phyloP scores from a whole-genome alignment of 805 yeast genomes.

The Cyberlindnera amylophila region DNA sequence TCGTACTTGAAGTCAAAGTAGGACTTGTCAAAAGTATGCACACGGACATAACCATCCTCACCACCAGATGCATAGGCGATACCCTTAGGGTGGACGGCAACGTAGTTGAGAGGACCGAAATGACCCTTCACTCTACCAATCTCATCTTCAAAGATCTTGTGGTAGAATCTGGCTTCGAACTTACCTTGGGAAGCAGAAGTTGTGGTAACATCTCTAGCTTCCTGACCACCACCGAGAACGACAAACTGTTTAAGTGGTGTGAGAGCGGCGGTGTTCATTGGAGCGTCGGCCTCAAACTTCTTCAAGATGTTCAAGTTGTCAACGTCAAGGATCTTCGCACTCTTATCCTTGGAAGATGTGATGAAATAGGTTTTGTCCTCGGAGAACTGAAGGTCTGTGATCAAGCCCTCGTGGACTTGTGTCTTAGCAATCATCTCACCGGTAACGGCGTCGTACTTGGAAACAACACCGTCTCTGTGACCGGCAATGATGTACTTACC shows the following conservation, averaged over 20 bases:
- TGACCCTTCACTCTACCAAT: conserved; percentile 97
- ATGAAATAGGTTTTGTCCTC: conserved; percentile 85
- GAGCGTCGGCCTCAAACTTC: conserved; percentile 81
- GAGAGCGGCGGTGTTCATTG: conserved; percentile 91
- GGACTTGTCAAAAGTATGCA: conserved; percentile 88
- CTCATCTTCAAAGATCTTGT: conserved; percentile 92
- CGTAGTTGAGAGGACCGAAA: conserved; percentile 95
- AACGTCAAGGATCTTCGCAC: conserved; percentile 73
- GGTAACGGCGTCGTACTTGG: conserved; percentile 72
- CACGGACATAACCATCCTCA: conserved; percentile 96
- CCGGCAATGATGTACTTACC: conserved; percentile 77
- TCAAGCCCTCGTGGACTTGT: conserved; percentile 68
- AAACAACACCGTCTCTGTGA: conserved; percentile 80
- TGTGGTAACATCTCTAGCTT: conserved; percentile 97
- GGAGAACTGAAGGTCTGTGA: conserved; percentile 89
- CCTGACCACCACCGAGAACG: conserved; percentile 98
- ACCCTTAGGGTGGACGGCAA: conserved; percentile 94
- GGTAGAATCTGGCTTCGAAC: conserved; percentile 94
- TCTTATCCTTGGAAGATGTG: conserved; percentile 89
- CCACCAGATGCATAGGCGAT: conserved; percentile 94
- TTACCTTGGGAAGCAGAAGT: conserved; percentile 91
- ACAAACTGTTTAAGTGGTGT: conserved; percentile 91
- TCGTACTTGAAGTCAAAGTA: conserved; percentile 93
- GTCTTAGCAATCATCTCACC: conserved; percentile 63
- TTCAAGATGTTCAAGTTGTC: conserved; percentile 70